Conservation (phyloP, 2,329 filamentous ascomycete species). For the Diaporthe caulivora region DNA sequence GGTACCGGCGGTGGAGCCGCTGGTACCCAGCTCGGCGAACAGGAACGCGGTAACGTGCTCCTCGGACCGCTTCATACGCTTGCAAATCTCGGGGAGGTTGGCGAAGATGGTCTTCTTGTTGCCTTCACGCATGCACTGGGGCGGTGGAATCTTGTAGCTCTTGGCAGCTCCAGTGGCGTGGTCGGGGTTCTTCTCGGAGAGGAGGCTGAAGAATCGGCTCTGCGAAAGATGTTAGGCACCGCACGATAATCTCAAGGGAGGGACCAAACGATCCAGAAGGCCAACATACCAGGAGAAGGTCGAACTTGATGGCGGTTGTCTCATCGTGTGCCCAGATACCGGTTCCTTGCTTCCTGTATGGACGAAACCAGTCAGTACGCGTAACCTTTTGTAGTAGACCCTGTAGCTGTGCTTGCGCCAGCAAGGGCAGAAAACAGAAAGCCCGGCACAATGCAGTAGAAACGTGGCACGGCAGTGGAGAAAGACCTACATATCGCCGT, state of each 20-base stretch:
- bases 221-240: conserved; percentile 17
- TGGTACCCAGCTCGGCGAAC: conserved; percentile 98
- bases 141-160: conserved; percentile 99
- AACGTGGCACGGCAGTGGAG: conserved; percentile 42
- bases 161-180: conserved; percentile 88
- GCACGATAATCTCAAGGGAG: background rate
- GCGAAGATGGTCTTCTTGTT: conserved; percentile 99
- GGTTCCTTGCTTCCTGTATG: conserved; percentile 66
- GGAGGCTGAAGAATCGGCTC: conserved; percentile 89
- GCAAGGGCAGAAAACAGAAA: background rate
- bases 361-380: background rate
- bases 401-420: background rate
- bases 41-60: conserved; percentile 98
- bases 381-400: too few relatives aligned
- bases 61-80: conserved; percentile 98
- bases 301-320: conserved; percentile 83
- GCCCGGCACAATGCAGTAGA: background rate
- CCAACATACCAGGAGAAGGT: conserved; percentile 75
- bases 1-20: conserved; percentile 92
- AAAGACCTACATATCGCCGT: conserved; percentile 78
- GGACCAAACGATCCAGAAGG: background rate
- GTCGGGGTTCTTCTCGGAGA: conserved; percentile 97
- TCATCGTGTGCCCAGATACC: conserved; percentile 91
- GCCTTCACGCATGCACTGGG: conserved; percentile 98
- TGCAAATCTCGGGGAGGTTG: conserved; percentile 98